Evolutionary conservation across 345 rosid genomes (phyloP), one percentile per base, ranked within the genome.

Genomic region (Erodium maritimum): DNA sequence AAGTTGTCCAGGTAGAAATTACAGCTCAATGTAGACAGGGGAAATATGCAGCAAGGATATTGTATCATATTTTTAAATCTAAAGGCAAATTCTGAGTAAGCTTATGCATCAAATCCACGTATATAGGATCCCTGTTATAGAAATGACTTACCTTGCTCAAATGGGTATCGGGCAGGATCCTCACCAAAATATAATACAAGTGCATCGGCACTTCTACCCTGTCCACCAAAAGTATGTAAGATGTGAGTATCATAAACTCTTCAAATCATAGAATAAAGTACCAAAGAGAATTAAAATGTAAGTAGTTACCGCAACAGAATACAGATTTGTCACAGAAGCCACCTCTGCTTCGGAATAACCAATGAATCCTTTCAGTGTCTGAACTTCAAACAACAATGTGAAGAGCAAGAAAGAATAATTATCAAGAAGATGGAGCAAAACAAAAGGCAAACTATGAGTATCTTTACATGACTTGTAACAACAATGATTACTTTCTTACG

Each of bases 131-230:
- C 4, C 7, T 25, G 48, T 42, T 42, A 42, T 42, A 10, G 48
- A 13, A 42, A 16, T 42, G 48, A 42, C 69, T 57, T 78, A 85
- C 99, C 99, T 90, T 94, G 99, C 73, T 94, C 99, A 80, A 94
- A 94, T 1, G 95, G 99, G 69, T 83, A 94, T 19, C 90, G 86
- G 21, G 84, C 88, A 13, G 99, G 99, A 80, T 94, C 99, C 83
- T 94, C 99, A 7, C 93, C 90, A 67, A 94, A 94, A 62, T 94
- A 94, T 58, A 80, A 72, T 17, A 87, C 96, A 71, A 94, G 97
- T 63, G 90, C 93, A 84, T 94, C 96, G 51, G 99, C 99, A 76
- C 87, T 90, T 70, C 89, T 83, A 65, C 97, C 99, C 99, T 94
- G 88, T 67, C 63, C 72, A 75, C 61, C 62, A 55, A 52, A 61